Percentiles rank a stretch among this genome's conserved stretches.
These are phyloP conservation scores for Coemansia sp. DNA, from an alignment of 192 early-diverging fungal species.

Conservation along the genomic window DNA sequence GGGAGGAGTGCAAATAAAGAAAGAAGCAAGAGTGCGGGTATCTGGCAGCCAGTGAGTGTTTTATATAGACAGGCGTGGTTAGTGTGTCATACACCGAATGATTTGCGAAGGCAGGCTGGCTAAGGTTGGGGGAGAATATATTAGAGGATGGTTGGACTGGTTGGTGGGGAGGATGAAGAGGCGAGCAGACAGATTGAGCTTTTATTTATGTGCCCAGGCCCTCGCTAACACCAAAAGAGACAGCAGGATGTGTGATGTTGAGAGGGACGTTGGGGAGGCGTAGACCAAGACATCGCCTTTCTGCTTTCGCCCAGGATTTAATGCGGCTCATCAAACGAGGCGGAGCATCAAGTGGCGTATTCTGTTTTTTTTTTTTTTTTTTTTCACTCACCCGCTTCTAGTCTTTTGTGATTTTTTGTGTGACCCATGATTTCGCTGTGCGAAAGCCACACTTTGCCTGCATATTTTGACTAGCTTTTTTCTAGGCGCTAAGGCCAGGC, in stretches of 20 bases:
- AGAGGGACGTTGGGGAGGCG: neutral
- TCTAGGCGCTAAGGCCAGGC: neutral
- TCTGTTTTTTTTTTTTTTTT: neutral
- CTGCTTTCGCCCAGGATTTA: neutral
- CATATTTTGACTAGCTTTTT: neutral
- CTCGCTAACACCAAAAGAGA: neutral
- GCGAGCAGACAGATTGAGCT: neutral
- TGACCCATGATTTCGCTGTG: neutral
- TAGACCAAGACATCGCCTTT: neutral
- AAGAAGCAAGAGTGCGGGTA: neutral
- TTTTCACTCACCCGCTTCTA: neutral
- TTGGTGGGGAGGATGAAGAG: neutral
- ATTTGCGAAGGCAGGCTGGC: neutral
- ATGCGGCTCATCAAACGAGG: neutral
- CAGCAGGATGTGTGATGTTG: neutral
- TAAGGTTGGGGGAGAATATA: neutral
- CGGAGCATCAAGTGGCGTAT: slow-evolving; percentile 1
- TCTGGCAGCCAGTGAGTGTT: neutral
- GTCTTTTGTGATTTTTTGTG: neutral
- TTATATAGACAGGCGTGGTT: neutral
- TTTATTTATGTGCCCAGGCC: neutral
- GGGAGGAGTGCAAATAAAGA: neutral
- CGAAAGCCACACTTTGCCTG: neutral
- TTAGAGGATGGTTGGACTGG: neutral
- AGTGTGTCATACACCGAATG: slow-evolving; percentile 13